Conservation (phyloP, 805 yeast species). For the Metschnikowia baotianmanensis region DNA sequence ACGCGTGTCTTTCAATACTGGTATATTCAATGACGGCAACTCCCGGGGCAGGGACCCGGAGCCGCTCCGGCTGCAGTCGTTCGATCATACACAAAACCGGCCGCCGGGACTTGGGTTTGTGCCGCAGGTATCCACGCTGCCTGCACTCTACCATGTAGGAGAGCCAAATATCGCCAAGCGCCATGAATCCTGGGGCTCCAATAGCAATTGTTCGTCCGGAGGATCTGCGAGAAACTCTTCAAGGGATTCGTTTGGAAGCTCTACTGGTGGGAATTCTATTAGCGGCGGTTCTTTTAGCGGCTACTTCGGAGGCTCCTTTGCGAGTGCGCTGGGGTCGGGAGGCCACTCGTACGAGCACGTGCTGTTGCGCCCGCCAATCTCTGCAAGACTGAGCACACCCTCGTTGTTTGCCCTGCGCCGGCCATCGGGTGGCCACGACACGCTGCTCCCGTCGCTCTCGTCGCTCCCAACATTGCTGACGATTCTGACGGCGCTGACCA, state of each 20-base stretch:
- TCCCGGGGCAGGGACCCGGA: background rate
- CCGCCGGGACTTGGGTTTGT: background rate
- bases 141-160: slow-evolving; percentile 4
- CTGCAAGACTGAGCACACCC: slow-evolving; percentile 6
- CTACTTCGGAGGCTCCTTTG: no score
- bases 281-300: background rate
- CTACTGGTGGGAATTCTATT: background rate
- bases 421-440: slow-evolving; percentile 41
- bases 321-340: background rate
- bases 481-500: background rate
- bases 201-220: no score
- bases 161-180: background rate
- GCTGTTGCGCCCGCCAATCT: background rate
- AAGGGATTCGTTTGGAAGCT: background rate
- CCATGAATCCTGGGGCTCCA: background rate
- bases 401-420: slow-evolving; percentile 25
- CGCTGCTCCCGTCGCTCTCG: no score
- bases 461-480: background rate
- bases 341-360: background rate
- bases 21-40: slow-evolving; percentile 30
- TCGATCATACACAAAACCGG: background rate
- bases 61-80: background rate
- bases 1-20: slow-evolving; percentile 40
- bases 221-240: no score
- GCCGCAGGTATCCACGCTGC: slow-evolving; percentile 7